Base-by-base conservation (phyloP, 306 rosid species). In the Citrullus colocynthis region DNA sequence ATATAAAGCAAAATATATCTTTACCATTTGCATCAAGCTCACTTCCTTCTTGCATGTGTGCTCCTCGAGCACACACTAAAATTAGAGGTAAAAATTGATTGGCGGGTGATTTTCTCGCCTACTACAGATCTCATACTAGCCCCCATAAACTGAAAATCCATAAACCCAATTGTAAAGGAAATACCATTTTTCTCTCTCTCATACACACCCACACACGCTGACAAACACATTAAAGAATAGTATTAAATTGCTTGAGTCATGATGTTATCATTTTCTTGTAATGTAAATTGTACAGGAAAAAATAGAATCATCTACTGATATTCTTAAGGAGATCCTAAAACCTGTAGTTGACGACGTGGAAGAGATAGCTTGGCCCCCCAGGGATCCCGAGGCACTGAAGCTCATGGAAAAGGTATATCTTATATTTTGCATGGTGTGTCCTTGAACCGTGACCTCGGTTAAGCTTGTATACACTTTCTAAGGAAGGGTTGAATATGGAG, bases 361-460 rank as follows among this genome's bases (percentile, higher is more conserved):
- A 78, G 97, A 94, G 85, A 89, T 94, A 85, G 21, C 75, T 44
- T 91, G 98, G 98, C 97, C 98, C 78, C 98, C 97, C 13, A 88
- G 85, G 84, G 93, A 94, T 84, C 96, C 90, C 4, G 82, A 82
- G 81, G 90, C 91, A 42, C 90, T 91, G 70, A 78, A 75, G 52
- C 81, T 83, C 81, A 89, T 94, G 98, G 90, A 91, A 80, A 88
- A 79, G 79, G 98, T 90, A 71, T 37, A 34, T 41, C 15, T 13
- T 54, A 65, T 67, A 5, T 9, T 41, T 59, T 2, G 58, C 8
- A 30, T 48, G 36, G 1, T 60, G 66, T 64, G 73, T 37, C 16
- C 9, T 41, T 64, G 11, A 34, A 39, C 9, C 18, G 15, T 39
- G 51, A 37, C 51, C 73, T 66, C 15, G 15, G 4, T 37, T 66